These are phyloP conservation scores for Magnaporthales sp. DNA, from an alignment of 2,329 filamentous ascomycete species.

Conservation along the genomic window DNA sequence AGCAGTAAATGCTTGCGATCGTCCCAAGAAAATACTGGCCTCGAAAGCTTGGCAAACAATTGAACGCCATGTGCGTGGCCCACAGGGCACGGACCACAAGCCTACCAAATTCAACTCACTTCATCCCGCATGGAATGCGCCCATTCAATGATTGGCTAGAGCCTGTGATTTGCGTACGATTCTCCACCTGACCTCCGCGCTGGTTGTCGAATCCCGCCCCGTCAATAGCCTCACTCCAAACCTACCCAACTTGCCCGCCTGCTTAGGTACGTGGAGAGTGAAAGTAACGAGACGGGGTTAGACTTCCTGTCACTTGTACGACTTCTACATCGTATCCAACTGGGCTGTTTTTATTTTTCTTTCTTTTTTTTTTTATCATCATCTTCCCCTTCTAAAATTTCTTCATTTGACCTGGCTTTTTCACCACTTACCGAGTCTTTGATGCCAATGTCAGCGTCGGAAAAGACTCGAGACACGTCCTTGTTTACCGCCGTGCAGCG, in stretches of 20 bases:
- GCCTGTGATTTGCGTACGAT: neutral
- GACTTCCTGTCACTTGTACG: neutral
- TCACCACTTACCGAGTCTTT: neutral
- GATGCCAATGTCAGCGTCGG: slow-evolving; percentile 4
- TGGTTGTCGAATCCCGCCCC: neutral
- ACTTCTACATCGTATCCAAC: neutral
- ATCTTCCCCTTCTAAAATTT: neutral
- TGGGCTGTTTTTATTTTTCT: neutral
- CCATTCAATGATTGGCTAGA: neutral
- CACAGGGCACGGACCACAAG: neutral
- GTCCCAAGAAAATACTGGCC: neutral
- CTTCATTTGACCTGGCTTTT: neutral
- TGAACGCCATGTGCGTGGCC: neutral
- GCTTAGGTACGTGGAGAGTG: neutral
- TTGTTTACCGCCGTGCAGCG: neutral
- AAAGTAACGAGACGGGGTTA: neutral
- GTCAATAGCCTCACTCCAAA: neutral
- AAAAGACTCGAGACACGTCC: neutral
- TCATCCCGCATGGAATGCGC: neutral
- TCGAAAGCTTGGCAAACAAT: neutral
- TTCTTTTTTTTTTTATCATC: neutral
- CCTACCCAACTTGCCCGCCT: neutral
- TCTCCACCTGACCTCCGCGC: neutral
- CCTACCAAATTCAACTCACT: neutral
- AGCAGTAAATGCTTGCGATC: neutral